Evolutionary conservation across 306 rosid species (phyloP), one percentile per base, ranked within the genome.

Genomic region (Erythrophleum fordii): DNA sequence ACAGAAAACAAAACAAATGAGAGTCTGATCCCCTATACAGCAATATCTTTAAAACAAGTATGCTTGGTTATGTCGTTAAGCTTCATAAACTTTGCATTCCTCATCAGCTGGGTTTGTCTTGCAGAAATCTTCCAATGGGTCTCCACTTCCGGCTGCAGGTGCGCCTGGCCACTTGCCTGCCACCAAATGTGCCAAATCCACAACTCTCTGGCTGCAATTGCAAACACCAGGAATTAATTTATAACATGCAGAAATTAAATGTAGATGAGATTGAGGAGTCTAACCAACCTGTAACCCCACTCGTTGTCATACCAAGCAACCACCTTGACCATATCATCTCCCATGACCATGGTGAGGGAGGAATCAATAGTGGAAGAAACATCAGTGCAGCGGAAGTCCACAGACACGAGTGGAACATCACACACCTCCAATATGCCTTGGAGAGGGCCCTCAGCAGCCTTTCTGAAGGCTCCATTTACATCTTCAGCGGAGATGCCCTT

Each of bases 281-380:
- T 8, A 10, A 94, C 98, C 98, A 42, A 94, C 98, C 99, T 95
- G 93, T 96, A 96, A 66, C 99, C 99, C 99, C 99, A 96, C 82
- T 96, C 98, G 37, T 96, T 96, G 90, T 93, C 99, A 58, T 96
- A 96, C 99, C 99, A 96, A 78, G 99, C 99, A 69, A 96, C 98
- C 11, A 96, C 99, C 89, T 96, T 96, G 31, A 96, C 92, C 99
- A 96, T 96, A 75, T 96, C 99, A 79, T 93, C 99, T 34, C 99
- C 99, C 99, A 96, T 96, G 75, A 96, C 99, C 99, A 96, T 93
- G 61, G 97, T 93, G 55, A 96, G 72, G 67, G 99, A 96, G 26
- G 99, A 90, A 83, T 96, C 99, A 7, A 96, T 93, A 31, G 97
- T 96, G 81, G 97, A 79, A 58, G 99, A 96, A 61, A 92, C 99